Conservation (phyloP, 768 basidiomycete species). For the Tulasnella sp. region DNA sequence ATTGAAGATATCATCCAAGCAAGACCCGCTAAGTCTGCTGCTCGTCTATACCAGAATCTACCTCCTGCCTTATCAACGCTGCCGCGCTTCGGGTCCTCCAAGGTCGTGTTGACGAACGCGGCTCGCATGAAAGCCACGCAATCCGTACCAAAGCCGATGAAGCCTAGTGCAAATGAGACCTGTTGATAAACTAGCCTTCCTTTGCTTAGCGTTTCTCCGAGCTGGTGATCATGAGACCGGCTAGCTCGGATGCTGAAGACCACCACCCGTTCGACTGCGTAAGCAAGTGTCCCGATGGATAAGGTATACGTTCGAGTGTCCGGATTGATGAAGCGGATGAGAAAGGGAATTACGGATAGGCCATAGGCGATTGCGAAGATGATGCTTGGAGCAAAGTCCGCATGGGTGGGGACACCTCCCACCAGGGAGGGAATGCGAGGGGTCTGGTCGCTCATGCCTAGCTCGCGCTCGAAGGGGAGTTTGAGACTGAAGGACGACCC, state of each 20-base stretch:
- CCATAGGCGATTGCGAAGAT: constrained; percentile 33
- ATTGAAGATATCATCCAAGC: background rate
- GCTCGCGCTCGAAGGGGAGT: background rate
- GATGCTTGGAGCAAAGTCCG: constrained; percentile 35
- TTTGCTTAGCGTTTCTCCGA: background rate
- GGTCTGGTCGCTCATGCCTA: background rate
- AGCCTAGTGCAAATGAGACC: background rate
- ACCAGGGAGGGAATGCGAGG: constrained; percentile 30
- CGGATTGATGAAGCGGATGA: constrained; percentile 27
- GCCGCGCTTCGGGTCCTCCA: background rate
- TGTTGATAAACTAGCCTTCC: background rate
- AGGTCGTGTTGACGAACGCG: background rate
- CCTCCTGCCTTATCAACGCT: background rate
- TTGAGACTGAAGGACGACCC: background rate
- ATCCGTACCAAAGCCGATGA: background rate
- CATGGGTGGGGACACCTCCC: constrained; percentile 31
- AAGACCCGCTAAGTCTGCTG: background rate
- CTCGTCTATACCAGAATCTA: background rate
- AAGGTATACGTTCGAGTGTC: constrained; percentile 28
- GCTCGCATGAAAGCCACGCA: background rate
- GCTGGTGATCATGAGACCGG: background rate
- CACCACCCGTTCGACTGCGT: constrained; percentile 26
- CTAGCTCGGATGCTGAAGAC: background rate
- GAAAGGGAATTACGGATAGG: constrained; percentile 27
- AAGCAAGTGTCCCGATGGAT: constrained; percentile 25